Base-by-base conservation (phyloP, 495 filamentous ascomycete species). In the Penicillium odoratum region DNA sequence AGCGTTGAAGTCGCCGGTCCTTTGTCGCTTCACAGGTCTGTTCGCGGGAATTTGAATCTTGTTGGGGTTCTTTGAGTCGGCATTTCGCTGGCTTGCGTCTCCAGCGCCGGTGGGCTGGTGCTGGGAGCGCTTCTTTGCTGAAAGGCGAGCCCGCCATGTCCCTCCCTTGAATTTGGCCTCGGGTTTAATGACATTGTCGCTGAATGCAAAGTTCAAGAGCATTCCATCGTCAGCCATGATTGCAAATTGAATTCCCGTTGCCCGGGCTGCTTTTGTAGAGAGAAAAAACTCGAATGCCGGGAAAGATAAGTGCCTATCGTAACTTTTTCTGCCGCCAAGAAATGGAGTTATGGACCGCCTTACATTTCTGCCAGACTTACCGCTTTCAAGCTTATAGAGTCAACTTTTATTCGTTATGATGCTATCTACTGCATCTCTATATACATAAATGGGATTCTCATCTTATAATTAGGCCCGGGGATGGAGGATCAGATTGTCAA, bases 201-300 rank as follows among this genome's bases (percentile, higher is more conserved):
- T 79, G 30, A 94, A 76, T 53, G 88, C 82, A 68, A 97, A 97
- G 69, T 98, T 98, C 70, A 97, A 79, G 48, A 97, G 83, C 84
- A 98, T 88, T 50, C 91, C 92, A 87, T 96, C 90, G 77, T 97
- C 92, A 21, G 91, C 91, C 93, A 97, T 97, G 58, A 50, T 61
- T 51, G 57, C 51, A 56, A 3, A 51, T 48, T 5, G 11, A 43
- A 40, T 36, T 53, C 59, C 58, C 59, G 47, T 25, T 42, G 28
- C 13, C 16, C 48, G 44, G 56, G 48, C 26, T 45, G 38, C 13
- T 16, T 16, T 8, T 38, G 38, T 28, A 47, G 29, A 38, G 40
- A 57, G 30, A 52, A 46, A 51, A 51, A 30, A 28, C 29, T 34
- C 34, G 40, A 48, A 21, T 21, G 21, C 42, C 42, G 29, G 48